These are phyloP conservation scores for Arthroderma sp. DNA, from an alignment of 2,329 filamentous ascomycete species.

Conservation along the genomic window DNA sequence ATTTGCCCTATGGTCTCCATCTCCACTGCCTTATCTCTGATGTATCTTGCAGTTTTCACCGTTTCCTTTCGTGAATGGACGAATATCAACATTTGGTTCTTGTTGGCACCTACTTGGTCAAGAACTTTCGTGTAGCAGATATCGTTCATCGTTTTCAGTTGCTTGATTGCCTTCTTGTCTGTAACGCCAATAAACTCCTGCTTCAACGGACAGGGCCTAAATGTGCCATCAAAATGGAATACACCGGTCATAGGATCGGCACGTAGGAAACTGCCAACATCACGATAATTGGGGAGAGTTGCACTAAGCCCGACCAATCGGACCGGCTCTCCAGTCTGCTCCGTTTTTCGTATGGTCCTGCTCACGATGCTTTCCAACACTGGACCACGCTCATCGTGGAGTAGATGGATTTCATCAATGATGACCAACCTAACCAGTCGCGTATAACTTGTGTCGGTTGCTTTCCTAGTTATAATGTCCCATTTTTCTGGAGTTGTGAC, in stretches of 20 bases:
- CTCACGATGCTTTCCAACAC: constrained; percentile 95
- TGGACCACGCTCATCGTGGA: constrained; percentile 93
- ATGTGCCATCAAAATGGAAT: constrained; percentile 94
- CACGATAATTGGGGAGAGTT: constrained; percentile 88
- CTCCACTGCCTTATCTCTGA: constrained; percentile 93
- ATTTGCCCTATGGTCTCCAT: constrained; percentile 95
- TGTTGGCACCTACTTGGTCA: constrained; percentile 83
- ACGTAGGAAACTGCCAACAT: constrained; percentile 89
- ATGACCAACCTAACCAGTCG: constrained; percentile 92
- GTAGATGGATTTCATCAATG: constrained; percentile 94
- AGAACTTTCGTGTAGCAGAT: constrained; percentile 96
- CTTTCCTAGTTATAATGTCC: constrained; percentile 97
- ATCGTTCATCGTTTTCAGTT: constrained; percentile 98
- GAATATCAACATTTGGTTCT: constrained; percentile 98
- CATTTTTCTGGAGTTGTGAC: constrained; percentile 98
- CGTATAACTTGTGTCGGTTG: constrained; percentile 91
- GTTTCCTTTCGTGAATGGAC: constrained; percentile 98
- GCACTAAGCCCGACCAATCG: constrained; percentile 86
- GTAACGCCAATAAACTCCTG: constrained; percentile 97
- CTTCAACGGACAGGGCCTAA: constrained; percentile 80
- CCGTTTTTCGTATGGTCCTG: constrained; percentile 80
- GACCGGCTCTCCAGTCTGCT: constrained; percentile 88
- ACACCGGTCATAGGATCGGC: constrained; percentile 75
- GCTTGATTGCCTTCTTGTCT: constrained; percentile 97
- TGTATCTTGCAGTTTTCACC: constrained; percentile 90